Evolutionary conservation across 306 rosid species (phyloP).

Genomic region (Spatholobus suberectus): DNA sequence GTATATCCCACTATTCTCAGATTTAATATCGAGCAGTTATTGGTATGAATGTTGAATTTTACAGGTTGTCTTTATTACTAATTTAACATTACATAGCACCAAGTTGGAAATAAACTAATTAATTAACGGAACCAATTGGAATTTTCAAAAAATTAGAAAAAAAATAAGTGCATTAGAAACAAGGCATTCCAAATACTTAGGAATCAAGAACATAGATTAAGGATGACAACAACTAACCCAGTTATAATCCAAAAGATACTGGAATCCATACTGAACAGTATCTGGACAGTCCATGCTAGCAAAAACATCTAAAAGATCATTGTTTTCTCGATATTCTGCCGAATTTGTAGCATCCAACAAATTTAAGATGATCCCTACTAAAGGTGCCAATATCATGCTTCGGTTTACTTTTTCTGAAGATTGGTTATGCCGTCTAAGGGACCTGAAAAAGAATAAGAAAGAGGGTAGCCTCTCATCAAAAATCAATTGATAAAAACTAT

Average conservation of each 20-base stretch:
- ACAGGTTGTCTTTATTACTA: not conserved
- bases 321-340: constrained; percentile 61
- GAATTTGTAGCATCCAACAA: constrained; percentile 74
- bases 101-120: constrained; percentile 4
- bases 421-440: constrained; percentile 79
- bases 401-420: constrained; percentile 83
- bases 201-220: constrained; percentile 30
- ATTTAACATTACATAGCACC: constrained; percentile 16
- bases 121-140: not conserved
- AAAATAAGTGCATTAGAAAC: not conserved
- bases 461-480: constrained; percentile 10
- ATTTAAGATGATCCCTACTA: constrained; percentile 86
- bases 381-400: constrained; percentile 96
- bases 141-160: not conserved
- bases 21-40: constrained; percentile 8
- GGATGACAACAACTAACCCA: constrained; percentile 69
- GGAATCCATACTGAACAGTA: constrained; percentile 83
- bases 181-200: constrained; percentile 7
- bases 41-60: not conserved
- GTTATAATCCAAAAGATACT: constrained; percentile 82
- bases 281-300: constrained; percentile 93
- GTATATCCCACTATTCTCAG: not conserved
- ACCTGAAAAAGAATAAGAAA: constrained; percentile 52
- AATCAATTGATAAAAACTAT: constrained; percentile 3
- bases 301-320: constrained; percentile 79